phyloP scores from a whole-genome alignment of 331 rosid species.

The Acacia pycnantha region DNA sequence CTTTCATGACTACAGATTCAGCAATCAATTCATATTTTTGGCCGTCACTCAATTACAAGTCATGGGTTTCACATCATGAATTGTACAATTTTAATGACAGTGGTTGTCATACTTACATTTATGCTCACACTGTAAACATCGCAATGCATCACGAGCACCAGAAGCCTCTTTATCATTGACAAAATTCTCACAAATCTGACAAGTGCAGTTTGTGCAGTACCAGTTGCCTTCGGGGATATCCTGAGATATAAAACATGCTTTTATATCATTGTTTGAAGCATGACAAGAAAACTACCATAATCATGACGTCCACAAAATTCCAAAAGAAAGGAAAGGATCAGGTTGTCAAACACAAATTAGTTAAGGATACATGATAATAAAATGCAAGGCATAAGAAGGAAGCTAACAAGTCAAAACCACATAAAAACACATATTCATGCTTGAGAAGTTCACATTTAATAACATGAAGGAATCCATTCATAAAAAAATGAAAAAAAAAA shows the following conservation, averaged over 20 bases:
- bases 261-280: slow-evolving; percentile 26
- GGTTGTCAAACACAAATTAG: neutral
- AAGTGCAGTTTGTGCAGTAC: slow-evolving; percentile 91
- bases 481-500: neutral
- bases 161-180: slow-evolving; percentile 64
- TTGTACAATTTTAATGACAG: neutral
- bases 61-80: neutral
- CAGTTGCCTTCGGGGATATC: slow-evolving; percentile 97
- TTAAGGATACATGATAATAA: neutral
- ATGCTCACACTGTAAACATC: slow-evolving; percentile 89
- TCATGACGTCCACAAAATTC: slow-evolving; percentile 15
- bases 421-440: neutral
- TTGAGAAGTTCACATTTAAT: neutral
- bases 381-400: slow-evolving; percentile 20
- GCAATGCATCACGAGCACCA: slow-evolving; percentile 55
- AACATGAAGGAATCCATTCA: slow-evolving; percentile 28
- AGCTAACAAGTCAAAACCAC: slow-evolving; percentile 18
- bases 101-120: slow-evolving; percentile 58
- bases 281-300: slow-evolving; percentile 23
- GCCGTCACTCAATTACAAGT: neutral
- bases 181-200: slow-evolving; percentile 80
- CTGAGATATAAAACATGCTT: slow-evolving; percentile 47
- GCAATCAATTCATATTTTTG: neutral
- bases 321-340: slow-evolving; percentile 16
- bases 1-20: neutral